These are phyloP conservation scores for Oryza meyeriana DNA, from an alignment of 176 grass and related monocot genomes.

Conservation along the genomic window DNA sequence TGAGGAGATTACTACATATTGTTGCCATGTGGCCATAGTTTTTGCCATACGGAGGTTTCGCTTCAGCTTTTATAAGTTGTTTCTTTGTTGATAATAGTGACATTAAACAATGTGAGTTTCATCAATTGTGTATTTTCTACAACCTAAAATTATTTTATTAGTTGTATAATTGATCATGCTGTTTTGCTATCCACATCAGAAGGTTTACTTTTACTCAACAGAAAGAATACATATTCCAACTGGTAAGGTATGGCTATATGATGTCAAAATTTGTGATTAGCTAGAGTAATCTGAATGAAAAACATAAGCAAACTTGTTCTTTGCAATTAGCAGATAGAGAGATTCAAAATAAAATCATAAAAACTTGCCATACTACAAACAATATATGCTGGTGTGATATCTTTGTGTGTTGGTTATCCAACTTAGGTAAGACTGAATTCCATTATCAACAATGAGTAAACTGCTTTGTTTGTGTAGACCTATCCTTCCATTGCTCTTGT, in stretches of 20 bases:
- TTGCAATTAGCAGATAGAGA: too few species aligned
- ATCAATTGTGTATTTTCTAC: neutral
- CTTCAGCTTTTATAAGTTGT: neutral
- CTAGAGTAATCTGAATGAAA: too few species aligned
- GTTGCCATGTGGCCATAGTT: neutral
- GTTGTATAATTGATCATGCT: neutral
- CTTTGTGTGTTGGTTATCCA: too few species aligned
- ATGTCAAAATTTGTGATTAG: neutral
- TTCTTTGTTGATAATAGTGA: neutral
- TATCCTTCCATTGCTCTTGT: too few species aligned
- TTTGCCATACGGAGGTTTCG: neutral
- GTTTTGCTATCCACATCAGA: neutral
- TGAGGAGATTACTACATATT: neutral
- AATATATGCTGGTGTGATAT: too few species aligned
- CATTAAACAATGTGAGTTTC: neutral
- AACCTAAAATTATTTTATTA: neutral
- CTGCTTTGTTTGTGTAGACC: too few species aligned
- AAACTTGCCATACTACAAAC: too few species aligned
- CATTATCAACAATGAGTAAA: too few species aligned
- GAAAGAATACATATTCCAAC: neutral
- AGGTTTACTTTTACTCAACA: neutral
- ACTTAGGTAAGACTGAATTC: too few species aligned
- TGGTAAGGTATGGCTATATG: neutral
- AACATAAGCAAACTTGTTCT: too few species aligned
- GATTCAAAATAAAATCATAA: too few species aligned